Percentiles rank a stretch among this genome's conserved stretches.
Conservation (phyloP, 345 rosid genomes). For the Orychophragmus violaceus region DNA sequence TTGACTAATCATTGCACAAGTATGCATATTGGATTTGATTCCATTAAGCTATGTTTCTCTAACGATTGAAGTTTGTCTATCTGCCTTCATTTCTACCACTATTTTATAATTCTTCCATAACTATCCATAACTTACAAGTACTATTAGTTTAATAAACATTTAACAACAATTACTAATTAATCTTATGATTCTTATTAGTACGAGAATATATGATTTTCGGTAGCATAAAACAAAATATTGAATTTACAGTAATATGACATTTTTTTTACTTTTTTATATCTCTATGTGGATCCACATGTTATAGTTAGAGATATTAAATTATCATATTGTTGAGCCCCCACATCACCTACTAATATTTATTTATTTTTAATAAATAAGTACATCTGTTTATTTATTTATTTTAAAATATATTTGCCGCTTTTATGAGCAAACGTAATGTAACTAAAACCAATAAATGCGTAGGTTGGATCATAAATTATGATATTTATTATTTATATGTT, state of each 20-base stretch:
- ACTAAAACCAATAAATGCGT: slow-evolving; percentile 27
- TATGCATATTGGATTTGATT: slow-evolving; percentile 15
- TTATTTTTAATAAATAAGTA: not conserved
- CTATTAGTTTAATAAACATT: not conserved
- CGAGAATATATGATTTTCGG: not conserved
- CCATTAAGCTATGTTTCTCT: not conserved
- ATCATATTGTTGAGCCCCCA: slow-evolving; percentile 15
- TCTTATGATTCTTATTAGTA: not conserved
- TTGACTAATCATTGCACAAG: slow-evolving; percentile 27
- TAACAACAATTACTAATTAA: not conserved
- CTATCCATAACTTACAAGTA: not conserved
- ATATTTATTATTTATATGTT: slow-evolving; percentile 19
- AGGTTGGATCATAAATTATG: slow-evolving; percentile 26
- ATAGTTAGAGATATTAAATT: slow-evolving; percentile 3
- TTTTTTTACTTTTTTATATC: not conserved
- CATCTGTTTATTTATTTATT: not conserved
- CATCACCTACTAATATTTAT: slow-evolving; percentile 27
- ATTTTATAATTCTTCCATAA: not conserved
- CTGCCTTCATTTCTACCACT: slow-evolving; percentile 1
- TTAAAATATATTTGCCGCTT: not conserved
- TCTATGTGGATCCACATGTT: slow-evolving; percentile 17
- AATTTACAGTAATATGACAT: not conserved
- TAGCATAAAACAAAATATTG: not conserved
- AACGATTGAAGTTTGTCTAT: not conserved
- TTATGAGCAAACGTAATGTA: slow-evolving; percentile 5